These are phyloP conservation scores for Blastobotrys arbuscula DNA, from an alignment of 1,139 yeast species.

Conservation along the genomic window DNA sequence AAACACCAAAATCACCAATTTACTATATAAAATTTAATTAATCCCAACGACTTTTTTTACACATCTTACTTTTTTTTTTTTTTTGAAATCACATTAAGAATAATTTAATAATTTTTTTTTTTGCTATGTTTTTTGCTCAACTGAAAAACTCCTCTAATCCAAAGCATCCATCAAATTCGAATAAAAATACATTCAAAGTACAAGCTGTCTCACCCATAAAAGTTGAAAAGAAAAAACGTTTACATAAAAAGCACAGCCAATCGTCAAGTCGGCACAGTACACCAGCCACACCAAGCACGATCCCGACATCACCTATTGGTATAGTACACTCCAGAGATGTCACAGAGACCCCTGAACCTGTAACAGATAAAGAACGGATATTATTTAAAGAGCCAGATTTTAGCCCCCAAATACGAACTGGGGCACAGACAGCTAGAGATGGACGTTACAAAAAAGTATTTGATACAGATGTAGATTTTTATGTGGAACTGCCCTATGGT, in stretches of 20 bases:
- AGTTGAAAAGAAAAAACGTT: conserved; percentile 2
- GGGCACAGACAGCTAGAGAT: background rate
- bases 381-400: background rate
- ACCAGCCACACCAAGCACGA: background rate
- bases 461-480: background rate
- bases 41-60: background rate
- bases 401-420: background rate
- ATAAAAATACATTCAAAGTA: conserved; percentile 14
- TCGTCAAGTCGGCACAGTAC: background rate
- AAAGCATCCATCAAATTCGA: conserved; percentile 18
- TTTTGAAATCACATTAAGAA: background rate
- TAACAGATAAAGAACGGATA: conserved; percentile 1
- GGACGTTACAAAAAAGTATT: background rate
- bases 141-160: conserved; percentile 12
- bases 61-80: background rate
- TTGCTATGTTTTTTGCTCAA: conserved; percentile 21
- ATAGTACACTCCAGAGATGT: background rate
- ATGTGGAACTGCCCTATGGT: conserved; percentile 24
- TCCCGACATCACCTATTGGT: background rate
- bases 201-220: conserved; percentile 4
- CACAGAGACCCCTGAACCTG: conserved; percentile 8
- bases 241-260: background rate
- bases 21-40: background rate
- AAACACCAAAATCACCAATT: background rate
- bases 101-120: background rate